Evolutionary conservation across 176 grass and related monocot species (phyloP), one percentile per base, ranked within the genome.

Genomic region (Aechmea fasciata): DNA sequence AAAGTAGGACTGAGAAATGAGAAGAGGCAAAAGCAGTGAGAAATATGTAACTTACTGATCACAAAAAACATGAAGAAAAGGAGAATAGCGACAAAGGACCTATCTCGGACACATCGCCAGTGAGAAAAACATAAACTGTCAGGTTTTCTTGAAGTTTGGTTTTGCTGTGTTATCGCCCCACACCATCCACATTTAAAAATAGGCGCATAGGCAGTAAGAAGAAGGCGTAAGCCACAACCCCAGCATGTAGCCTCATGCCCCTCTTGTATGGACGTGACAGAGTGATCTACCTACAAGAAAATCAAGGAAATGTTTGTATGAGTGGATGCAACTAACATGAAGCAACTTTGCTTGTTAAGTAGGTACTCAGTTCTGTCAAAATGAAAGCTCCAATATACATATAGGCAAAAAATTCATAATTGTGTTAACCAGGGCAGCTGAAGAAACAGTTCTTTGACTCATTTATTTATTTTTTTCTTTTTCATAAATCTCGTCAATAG

Each of bases 161-260:
- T 70, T 64, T 57, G 50, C 68, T 90, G 81, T 51, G 89, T 97
- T 64, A 97, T 85, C 19, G 94, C 94, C 71, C 94, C 94, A 65
- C 94, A 97, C 94, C 94, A 97, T 57, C 94, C 94, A 76, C 94
- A 97, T 82, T 97, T 97, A 69, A 75, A 97, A 67, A 91, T 69
- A 52, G 94, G 79, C 15, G 84, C 80, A 65, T 92, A 87, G 52
- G 73, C 69, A 78, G 82, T 67, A 64, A 93, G 85, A 57, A 90
- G 33, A 65, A 97, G 89, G 3, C 67, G 74, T 63, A 97, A 79
- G 26, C 94, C 94, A 50, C 94, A 97, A 59, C 89, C 94, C 94
- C 94, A 97, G 67, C 94, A 97, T 23, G 71, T 87, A 50, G 81
- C 77, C 52, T 97, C 84, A 64, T 85, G 87, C 81, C 83, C 81